These are phyloP conservation scores for Ophiostoma australiae DNA, from an alignment of 2,329 filamentous ascomycete species.

Conservation along the genomic window DNA sequence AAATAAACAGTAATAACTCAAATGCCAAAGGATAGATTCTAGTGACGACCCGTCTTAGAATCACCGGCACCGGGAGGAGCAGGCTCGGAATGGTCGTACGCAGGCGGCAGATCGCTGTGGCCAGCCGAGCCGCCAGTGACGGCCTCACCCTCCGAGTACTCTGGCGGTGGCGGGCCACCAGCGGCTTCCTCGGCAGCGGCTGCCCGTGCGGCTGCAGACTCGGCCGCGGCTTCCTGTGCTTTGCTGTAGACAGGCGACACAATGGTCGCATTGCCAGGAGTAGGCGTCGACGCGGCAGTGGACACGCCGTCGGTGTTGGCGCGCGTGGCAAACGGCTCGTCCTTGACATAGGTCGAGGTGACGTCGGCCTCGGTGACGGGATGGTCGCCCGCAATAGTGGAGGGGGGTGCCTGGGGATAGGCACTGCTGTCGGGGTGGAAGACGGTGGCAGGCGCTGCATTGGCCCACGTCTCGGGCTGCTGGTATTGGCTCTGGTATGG, in stretches of 20 bases:
- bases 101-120: constrained; percentile 31
- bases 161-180: constrained; percentile 29
- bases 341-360: constrained; percentile 21
- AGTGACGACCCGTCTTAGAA: constrained; percentile 12
- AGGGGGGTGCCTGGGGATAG: background rate
- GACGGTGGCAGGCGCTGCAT: constrained; percentile 19
- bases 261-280: background rate
- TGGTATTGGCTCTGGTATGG: background rate
- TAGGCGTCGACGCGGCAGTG: background rate
- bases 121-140: background rate
- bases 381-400: background rate
- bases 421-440: constrained; percentile 12
- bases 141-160: constrained; percentile 28
- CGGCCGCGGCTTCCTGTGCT: constrained; percentile 24
- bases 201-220: constrained; percentile 31
- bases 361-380: constrained; percentile 20
- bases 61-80: constrained; percentile 28
- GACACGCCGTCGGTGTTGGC: background rate
- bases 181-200: constrained; percentile 19
- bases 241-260: constrained; percentile 22
- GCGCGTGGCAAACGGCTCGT: background rate
- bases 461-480: constrained; percentile 17
- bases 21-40: background rate
- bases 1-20: background rate
- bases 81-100: constrained; percentile 31